Evolutionary conservation across 2,329 filamentous ascomycete genomes (phyloP), one percentile per base, ranked within the genome.

Genomic region (Trichophyton verrucosum): DNA sequence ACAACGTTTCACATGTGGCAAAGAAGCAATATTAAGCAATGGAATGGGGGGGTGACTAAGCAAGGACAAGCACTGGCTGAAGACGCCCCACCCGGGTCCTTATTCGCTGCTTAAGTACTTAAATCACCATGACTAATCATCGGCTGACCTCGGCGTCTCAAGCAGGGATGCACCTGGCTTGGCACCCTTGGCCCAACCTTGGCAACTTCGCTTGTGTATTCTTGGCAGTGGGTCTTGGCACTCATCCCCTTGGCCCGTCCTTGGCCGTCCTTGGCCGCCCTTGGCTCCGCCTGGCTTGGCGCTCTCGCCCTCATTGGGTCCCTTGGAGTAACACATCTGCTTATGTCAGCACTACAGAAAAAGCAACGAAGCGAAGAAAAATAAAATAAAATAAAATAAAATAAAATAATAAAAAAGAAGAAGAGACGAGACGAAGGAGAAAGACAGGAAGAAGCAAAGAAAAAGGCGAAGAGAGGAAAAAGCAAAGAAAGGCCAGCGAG

Each of bases 251-350:
- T 38, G 63, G 58, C 60, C 53, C 58, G 61, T 17, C 38, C 38
- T 55, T 61, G 61, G 58, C 59, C 60, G 58, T 30, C 53, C 61
- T 63, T 64, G 63, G 61, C 61, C 46, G 55, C 51, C 46, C 60
- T 55, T 64, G 58, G 60, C 60, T 44, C 49, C 33, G 58, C 57
- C 15, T 61, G 53, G 42, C 49, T 63, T 63, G 61, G 60, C 61
- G 40, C 30, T 13, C n/a, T 38, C 11, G 33, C 11, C 6, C 33
- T 36, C 5, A 9, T 36, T 36, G 8, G 33, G 8, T 11, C 33
- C 24, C 6, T 27, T 36, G 7, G 33, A 36, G 33, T 36, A 36
- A 36, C 33, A 36, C 33, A 36, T 11, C 24, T 27, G 24, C 24
- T 27, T 27, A 27, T 27, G 24, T 27, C 24, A 27, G 24, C 24